phyloP scores from a whole-genome alignment of 495 filamentous ascomycete genomes.

The Annulohypoxylon moriforme region DNA sequence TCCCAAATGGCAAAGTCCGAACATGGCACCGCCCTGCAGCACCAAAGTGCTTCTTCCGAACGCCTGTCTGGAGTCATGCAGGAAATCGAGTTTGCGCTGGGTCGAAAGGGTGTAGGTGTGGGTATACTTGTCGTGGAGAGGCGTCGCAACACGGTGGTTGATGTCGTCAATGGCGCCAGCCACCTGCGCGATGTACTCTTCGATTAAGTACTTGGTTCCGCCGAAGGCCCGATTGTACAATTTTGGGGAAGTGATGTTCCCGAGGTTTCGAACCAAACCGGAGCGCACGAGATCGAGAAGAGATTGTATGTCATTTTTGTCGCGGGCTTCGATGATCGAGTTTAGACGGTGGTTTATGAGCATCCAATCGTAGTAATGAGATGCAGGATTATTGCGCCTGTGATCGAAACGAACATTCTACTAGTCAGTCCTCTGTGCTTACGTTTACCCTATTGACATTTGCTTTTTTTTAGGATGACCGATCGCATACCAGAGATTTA shows the following conservation, averaged over 20 bases:
- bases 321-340: slow-evolving; percentile 77
- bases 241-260: slow-evolving; percentile 86
- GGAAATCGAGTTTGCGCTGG: slow-evolving; percentile 85
- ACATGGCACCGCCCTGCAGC: slow-evolving; percentile 90
- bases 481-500: slow-evolving; percentile 78
- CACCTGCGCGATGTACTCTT: slow-evolving; percentile 89
- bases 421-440: slow-evolving; percentile 15
- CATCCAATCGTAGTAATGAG: slow-evolving; percentile 86
- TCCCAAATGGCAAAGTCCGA: slow-evolving; percentile 90
- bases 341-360: slow-evolving; percentile 83
- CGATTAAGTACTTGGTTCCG: slow-evolving; percentile 89
- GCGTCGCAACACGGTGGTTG: slow-evolving; percentile 55
- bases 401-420: neutral
- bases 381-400: slow-evolving; percentile 84
- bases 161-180: slow-evolving; percentile 83
- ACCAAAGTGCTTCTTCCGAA: slow-evolving; percentile 90
- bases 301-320: slow-evolving; percentile 77
- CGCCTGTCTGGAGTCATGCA: slow-evolving; percentile 90
- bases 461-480: neutral
- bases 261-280: slow-evolving; percentile 89
- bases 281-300: slow-evolving; percentile 84
- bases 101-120: slow-evolving; percentile 72
- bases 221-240: slow-evolving; percentile 88
- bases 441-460: slow-evolving; percentile 1
- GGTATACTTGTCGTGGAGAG: slow-evolving; percentile 43